Evolutionary conservation across 2,329 filamentous ascomycete species (phyloP), one percentile per base, ranked within the genome.

Genomic region (Sporothrix humicola): DNA sequence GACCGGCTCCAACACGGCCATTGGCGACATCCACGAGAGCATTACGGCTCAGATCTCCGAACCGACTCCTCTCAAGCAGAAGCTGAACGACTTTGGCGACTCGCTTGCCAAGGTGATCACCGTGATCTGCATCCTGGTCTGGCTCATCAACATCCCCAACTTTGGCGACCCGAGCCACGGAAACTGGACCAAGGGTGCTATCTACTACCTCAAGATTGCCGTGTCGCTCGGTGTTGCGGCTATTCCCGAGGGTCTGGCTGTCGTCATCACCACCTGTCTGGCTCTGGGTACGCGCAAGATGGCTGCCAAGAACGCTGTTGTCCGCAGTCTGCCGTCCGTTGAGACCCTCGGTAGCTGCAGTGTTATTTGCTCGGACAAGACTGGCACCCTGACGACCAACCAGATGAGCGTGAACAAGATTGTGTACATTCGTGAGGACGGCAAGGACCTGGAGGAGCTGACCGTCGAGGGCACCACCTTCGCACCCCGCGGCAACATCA

Each of bases 311-410:
- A 98, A 98, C 80, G 96, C 96, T 8, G 95, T 99, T 52, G 97
- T 99, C 74, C 91, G 97, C 82, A 98, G 94, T 81, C 85, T 99
- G 78, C 96, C 96, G 23, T 99, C 96, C 1, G 96, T 99, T 71
- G 96, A 99, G 84, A 99, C 96, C 13, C 88, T 99, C 71, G 96
- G 96, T 81, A 99, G 96, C 87, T 99, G 96, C 89, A 99, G 96
- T 80, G 95, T 99, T 73, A 98, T 99, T 81, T 99, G 97, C 86
- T 99, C 97, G 3, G 96, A 99, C 87, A 99, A 99, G 87, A 99
- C 96, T 5, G 97, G 96, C 78, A 99, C 96, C 68, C 85, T 99
- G 81, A 99, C 96, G 12, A 99, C 96, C 56, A 99, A 99, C 84
- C 95, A 98, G 84, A 99, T 99, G 96, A 98, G 96, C 80, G 96